phyloP scores from a whole-genome alignment of 106 monocot genomes.

The Agapanthus africanus region DNA sequence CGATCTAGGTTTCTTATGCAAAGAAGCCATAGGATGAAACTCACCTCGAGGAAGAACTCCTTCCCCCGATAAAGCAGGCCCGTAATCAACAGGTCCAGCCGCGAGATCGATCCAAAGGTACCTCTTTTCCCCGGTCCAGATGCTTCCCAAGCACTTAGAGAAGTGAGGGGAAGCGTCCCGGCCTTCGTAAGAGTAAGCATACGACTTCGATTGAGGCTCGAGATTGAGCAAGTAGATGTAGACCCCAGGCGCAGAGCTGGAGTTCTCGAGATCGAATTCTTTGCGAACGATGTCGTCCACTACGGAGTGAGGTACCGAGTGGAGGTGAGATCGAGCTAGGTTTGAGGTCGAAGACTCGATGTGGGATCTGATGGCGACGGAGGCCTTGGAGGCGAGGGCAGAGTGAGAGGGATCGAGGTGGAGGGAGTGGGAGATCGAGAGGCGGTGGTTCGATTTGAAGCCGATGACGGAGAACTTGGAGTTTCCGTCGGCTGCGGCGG shows the following conservation, averaged over 20 bases:
- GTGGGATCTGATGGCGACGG: conserved; percentile 41
- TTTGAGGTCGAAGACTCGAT: conserved; percentile 44
- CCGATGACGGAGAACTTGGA: conserved; percentile 42
- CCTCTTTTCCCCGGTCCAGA: conserved; percentile 55
- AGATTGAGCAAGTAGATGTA: conserved; percentile 71
- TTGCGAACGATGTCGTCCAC: conserved; percentile 48
- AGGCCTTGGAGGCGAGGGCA: conserved; percentile 25
- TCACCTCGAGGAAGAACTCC: conserved; percentile 83
- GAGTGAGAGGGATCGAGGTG: conserved; percentile 39
- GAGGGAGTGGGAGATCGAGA: conserved; percentile 61
- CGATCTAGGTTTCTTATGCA: conserved; percentile 49
- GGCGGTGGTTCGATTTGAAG: conserved; percentile 27
- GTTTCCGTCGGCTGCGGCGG: conserved; percentile 39
- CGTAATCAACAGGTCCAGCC: conserved; percentile 84
- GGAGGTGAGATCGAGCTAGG: conserved; percentile 38
- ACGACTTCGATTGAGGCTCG: conserved; percentile 36
- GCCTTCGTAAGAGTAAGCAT: conserved; percentile 58
- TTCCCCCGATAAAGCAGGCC: conserved; percentile 81
- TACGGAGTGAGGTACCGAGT: conserved; percentile 40
- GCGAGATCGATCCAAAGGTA: conserved; percentile 88
- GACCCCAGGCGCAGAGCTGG: conserved; percentile 45
- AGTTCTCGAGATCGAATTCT: conserved; percentile 29
- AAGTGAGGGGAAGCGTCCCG: conserved; percentile 35
- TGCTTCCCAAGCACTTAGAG: conserved; percentile 61
- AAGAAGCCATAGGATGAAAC: conserved; percentile 69